A percentile compares a stretch with the other conserved stretches of the same genome.
phyloP scores from a whole-genome alignment of 768 basidiomycete species.

The Pleurotus salmoneostramineus region DNA sequence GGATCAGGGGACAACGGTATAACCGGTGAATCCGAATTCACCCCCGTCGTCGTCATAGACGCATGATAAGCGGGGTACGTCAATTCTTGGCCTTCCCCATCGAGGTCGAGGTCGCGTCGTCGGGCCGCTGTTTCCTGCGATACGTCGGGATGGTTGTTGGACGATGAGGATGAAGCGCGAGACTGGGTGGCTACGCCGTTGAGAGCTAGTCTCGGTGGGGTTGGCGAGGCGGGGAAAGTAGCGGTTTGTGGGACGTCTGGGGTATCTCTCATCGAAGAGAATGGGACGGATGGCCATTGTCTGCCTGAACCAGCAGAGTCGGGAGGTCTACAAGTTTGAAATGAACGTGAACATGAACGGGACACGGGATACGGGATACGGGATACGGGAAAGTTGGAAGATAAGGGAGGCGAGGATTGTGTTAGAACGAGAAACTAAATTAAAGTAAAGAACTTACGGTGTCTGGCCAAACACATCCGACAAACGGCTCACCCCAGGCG shows the following conservation, averaged over 20 bases:
- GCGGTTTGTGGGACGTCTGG: slow-evolving; percentile 15
- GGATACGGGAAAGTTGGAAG: no score
- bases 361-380: no score
- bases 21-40: slow-evolving; percentile 45
- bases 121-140: slow-evolving; percentile 44
- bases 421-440: no score
- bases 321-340: slow-evolving; percentile 1
- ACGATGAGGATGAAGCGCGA: slow-evolving; percentile 34
- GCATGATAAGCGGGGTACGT: slow-evolving; percentile 38
- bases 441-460: background rate
- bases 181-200: slow-evolving; percentile 67
- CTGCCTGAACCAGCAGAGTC: slow-evolving; percentile 9
- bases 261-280: slow-evolving; percentile 28
- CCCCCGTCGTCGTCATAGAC: slow-evolving; percentile 12
- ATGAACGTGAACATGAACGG: background rate
- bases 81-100: slow-evolving; percentile 40
- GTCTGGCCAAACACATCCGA: slow-evolving; percentile 12
- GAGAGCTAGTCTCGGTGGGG: slow-evolving; percentile 61
- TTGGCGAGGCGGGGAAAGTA: slow-evolving; percentile 28
- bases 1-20: slow-evolving; percentile 86
- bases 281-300: slow-evolving; percentile 39
- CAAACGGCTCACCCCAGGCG: slow-evolving; percentile 31
- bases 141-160: slow-evolving; percentile 14
- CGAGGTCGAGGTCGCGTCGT: slow-evolving; percentile 40
- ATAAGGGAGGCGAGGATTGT: no score